Percentiles rank a stretch among this genome's conserved stretches.
Evolutionary conservation across 2,329 filamentous ascomycete genomes (phyloP).

Genomic region (Fusarium duplospermum): DNA sequence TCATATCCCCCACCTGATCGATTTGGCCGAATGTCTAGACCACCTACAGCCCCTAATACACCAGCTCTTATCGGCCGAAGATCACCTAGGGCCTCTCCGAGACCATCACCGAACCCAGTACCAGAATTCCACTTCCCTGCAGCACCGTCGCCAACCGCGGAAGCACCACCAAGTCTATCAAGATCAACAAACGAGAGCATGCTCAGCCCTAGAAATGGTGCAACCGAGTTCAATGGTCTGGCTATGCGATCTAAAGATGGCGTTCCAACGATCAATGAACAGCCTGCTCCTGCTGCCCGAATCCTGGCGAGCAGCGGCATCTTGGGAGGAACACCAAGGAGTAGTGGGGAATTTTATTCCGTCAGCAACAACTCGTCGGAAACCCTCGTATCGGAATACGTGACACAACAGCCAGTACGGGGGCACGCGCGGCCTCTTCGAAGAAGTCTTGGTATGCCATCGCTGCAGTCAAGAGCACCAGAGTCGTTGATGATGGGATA

Average conservation of each 20-base stretch:
- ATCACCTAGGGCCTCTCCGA: slow-evolving; percentile 57
- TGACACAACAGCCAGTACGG: slow-evolving; percentile 63
- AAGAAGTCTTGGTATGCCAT: slow-evolving; percentile 58
- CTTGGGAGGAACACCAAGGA: slow-evolving; percentile 81
- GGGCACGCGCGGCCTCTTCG: slow-evolving; percentile 56
- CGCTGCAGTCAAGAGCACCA: slow-evolving; percentile 62
- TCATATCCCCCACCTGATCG: slow-evolving; percentile 66
- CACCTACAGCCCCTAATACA: slow-evolving; percentile 59
- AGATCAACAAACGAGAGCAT: slow-evolving; percentile 52
- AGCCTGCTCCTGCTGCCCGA: slow-evolving; percentile 69
- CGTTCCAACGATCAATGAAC: slow-evolving; percentile 66
- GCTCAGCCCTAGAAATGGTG: slow-evolving; percentile 53
- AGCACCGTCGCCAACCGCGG: slow-evolving; percentile 55
- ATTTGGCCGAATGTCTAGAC: slow-evolving; percentile 55
- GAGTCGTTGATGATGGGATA: slow-evolving; percentile 98
- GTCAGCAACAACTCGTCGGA: slow-evolving; percentile 95
- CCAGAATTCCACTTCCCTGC: slow-evolving; percentile 70
- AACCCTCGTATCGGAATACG: slow-evolving; percentile 90
- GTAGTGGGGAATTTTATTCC: slow-evolving; percentile 94
- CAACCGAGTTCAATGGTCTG: slow-evolving; percentile 51
- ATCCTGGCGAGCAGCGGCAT: slow-evolving; percentile 83
- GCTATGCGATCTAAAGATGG: slow-evolving; percentile 57
- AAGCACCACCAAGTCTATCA: slow-evolving; percentile 45
- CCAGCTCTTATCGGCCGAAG: slow-evolving; percentile 52
- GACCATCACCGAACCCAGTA: slow-evolving; percentile 57